Conservation (phyloP, 2,329 filamentous ascomycete species). For the Alternaria arborescens region DNA sequence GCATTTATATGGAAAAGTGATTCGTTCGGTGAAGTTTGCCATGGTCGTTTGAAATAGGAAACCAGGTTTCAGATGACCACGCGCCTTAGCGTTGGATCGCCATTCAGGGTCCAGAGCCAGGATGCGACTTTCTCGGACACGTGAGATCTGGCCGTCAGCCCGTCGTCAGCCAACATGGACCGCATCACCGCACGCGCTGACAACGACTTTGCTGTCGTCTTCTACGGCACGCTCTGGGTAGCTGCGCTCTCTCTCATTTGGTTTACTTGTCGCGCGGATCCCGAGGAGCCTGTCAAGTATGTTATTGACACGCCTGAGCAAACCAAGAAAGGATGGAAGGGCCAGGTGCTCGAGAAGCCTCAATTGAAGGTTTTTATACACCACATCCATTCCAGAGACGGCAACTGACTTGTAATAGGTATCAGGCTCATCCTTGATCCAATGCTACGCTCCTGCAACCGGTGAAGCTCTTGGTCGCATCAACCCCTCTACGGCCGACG, state of each 20-base stretch:
- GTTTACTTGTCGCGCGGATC: conserved; percentile 38
- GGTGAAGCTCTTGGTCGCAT: conserved; percentile 82
- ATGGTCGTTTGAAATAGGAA: not conserved
- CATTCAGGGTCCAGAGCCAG: conserved; percentile 15
- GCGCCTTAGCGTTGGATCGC: conserved; percentile 18
- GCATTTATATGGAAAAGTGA: not conserved
- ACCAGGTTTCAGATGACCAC: conserved; percentile 24
- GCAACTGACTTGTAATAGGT: conserved; percentile 51
- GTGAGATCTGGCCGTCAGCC: conserved; percentile 16
- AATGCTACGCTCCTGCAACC: conserved; percentile 90
- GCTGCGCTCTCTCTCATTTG: conserved; percentile 35
- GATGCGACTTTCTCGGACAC: conserved; percentile 8
- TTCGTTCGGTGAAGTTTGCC: conserved; percentile 13
- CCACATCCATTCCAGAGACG: not conserved
- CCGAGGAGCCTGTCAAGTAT: conserved; percentile 64
- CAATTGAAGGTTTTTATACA: conserved; percentile 63
- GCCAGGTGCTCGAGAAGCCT: conserved; percentile 66
- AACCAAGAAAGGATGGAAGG: conserved; percentile 62
- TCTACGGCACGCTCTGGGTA: conserved; percentile 33
- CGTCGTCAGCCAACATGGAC: conserved; percentile 32
- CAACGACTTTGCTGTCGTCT: conserved; percentile 27
- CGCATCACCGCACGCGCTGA: conserved; percentile 35
- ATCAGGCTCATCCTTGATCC: conserved; percentile 72
- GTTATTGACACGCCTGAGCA: conserved; percentile 68
- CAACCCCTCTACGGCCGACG: conserved; percentile 77